Conservation (phyloP, 495 filamentous ascomycete genomes). For the Amorphotheca resinae region DNA sequence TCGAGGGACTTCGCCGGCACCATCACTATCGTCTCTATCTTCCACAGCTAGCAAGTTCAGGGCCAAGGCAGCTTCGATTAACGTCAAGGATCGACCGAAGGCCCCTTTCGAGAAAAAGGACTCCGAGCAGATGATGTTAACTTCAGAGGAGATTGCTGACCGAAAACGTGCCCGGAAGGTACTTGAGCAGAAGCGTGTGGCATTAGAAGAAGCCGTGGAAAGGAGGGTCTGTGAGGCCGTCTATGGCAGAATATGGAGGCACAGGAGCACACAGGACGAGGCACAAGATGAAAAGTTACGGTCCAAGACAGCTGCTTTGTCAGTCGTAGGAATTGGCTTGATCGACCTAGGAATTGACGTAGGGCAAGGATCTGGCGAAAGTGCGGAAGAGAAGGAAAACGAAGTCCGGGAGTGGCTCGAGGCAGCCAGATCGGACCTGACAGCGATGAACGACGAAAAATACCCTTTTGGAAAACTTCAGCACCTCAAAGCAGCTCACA, state of each 20-base stretch:
- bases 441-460: conserved; percentile 74
- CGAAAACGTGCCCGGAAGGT: conserved; percentile 64
- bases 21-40: conserved; percentile 33
- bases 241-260: conserved; percentile 80
- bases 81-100: conserved; percentile 36
- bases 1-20: conserved; percentile 40
- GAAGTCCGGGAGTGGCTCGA: conserved; percentile 63
- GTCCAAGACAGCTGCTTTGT: conserved; percentile 84
- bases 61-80: conserved; percentile 38
- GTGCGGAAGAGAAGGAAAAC: conserved; percentile 45
- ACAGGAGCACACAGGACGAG: conserved; percentile 86
- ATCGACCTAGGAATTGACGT: conserved; percentile 77
- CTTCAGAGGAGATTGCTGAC: conserved; percentile 67
- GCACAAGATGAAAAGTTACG: conserved; percentile 89
- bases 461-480: conserved; percentile 88
- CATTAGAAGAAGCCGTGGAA: conserved; percentile 88
- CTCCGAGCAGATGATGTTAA: conserved; percentile 81
- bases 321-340: conserved; percentile 79
- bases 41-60: conserved; percentile 40
- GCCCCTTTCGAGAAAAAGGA: conserved; percentile 20
- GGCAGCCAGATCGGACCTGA: conserved; percentile 57
- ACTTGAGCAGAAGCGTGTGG: conserved; percentile 60
- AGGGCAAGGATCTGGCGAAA: conserved; percentile 31
- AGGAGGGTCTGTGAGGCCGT: conserved; percentile 74
- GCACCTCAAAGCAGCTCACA: conserved; percentile 77